Conservation (phyloP, 2,329 filamentous ascomycete species). For the Calonectria pauciramosa region DNA sequence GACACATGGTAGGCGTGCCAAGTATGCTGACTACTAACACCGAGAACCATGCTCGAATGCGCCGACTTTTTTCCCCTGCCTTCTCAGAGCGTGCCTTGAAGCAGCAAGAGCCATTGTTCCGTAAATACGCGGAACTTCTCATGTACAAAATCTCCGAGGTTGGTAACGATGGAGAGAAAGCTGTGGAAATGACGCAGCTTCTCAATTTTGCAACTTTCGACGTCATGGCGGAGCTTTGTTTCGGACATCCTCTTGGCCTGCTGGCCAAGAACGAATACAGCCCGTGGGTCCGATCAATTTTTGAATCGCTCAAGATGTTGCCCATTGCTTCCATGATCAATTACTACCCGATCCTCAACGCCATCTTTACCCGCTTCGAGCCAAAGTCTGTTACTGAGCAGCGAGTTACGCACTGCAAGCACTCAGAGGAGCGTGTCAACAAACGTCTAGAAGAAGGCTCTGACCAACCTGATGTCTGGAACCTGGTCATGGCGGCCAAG, state of each 20-base stretch:
- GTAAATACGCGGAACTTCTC: background rate
- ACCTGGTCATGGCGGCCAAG: background rate
- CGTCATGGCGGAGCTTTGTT: background rate
- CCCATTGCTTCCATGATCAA: constrained; percentile 7
- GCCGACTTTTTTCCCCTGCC: background rate
- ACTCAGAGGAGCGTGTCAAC: background rate
- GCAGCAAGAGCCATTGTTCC: background rate
- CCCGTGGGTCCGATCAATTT: constrained; percentile 2
- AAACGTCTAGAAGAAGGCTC: background rate
- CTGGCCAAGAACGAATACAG: constrained; percentile 1
- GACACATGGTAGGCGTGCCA: background rate
- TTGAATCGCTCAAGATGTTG: background rate
- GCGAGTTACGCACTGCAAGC: background rate
- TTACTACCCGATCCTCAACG: constrained; percentile 13
- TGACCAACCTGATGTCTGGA: constrained; percentile 1
- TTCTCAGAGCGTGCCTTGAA: constrained; percentile 5
- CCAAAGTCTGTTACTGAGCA: constrained; percentile 11
- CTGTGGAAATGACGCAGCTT: background rate
- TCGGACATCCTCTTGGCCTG: background rate
- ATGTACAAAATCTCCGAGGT: constrained; percentile 7
- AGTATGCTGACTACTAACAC: background rate
- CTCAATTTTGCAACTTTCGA: background rate
- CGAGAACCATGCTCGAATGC: background rate
- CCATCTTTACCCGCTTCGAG: constrained; percentile 13
- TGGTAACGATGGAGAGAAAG: background rate